Evolutionary conservation across 306 rosid species (phyloP), one percentile per base, ranked within the genome.

Genomic region (Prosopis cineraria): DNA sequence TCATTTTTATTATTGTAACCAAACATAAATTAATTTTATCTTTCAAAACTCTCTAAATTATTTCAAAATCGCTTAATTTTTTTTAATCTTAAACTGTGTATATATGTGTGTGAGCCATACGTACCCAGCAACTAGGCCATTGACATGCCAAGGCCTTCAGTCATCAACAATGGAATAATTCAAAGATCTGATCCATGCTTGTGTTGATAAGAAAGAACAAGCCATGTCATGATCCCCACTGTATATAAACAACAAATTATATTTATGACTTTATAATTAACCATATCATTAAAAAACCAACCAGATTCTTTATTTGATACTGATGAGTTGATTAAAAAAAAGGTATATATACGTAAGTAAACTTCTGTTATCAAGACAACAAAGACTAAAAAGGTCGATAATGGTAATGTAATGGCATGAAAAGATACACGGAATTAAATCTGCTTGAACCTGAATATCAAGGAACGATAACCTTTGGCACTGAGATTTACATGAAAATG

Each of bases 221-320:
- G 2, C 0, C 78, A 83, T 62, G 75, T 88, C 92, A 72, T 85
- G 91, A 77, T 90, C 95, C 2, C 91, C 89, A 53, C 95, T 88
- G 64, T 37, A 12, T 2, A 47, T 48, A 6, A 27, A 59, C 10
- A 20, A 9, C 3, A 30, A 14, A 17, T 7, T 50, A 1, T 19
- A n/a, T n/a, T 14, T 2, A 41, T 10, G n/a, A 10, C n/a, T 3
- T 45, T 45, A 7, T 7, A 0, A 7, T n/a, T 40, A 7, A 7
- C 12, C 12, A 40, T 40, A 40, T 40, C 2, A 40, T 31, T 31
- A 2, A 31, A 40, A n/a, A 52, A 52, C 25, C 59, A 52, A 20
- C 59, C 20, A 8, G 7, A 7, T 20, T 52, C 24, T n/a, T n/a
- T n/a, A n/a, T n/a, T n/a, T n/a, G n/a, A n/a, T n/a, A n/a, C n/a